Percentiles rank a stretch among this genome's conserved stretches.
phyloP scores from a whole-genome alignment of 805 yeast species.

The Debaryomyces hansenii region DNA sequence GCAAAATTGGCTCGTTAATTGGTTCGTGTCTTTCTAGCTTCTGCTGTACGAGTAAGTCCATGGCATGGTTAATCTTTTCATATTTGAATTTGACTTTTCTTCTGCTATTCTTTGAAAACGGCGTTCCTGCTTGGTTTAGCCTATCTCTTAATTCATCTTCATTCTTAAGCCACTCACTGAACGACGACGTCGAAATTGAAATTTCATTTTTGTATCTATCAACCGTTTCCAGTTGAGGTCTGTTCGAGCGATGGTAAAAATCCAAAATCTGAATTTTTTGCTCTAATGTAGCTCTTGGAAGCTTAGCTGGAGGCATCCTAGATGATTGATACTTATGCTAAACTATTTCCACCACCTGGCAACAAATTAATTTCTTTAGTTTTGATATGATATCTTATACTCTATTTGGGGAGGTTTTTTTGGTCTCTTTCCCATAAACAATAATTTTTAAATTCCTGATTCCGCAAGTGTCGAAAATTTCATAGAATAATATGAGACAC shows the following conservation, averaged over 20 bases:
- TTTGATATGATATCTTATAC: neutral
- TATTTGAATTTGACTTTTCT: conserved; percentile 55
- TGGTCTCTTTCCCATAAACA: neutral
- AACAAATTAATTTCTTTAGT: neutral
- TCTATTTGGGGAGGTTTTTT: neutral
- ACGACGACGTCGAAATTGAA: conserved; percentile 58
- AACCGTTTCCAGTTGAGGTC: conserved; percentile 60
- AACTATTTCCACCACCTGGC: neutral
- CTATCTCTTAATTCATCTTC: conserved; percentile 51
- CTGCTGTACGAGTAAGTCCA: conserved; percentile 53
- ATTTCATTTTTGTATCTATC: conserved; percentile 49
- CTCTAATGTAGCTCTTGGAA: conserved; percentile 57
- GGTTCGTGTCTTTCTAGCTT: conserved; percentile 44
- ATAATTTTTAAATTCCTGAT: conserved; percentile 7
- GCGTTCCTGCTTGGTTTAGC: conserved; percentile 34
- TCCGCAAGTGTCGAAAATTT: conserved; percentile 9
- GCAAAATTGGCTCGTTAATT: conserved; percentile 53
- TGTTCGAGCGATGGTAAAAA: conserved; percentile 44
- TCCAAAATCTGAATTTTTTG: conserved; percentile 58
- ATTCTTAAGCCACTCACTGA: conserved; percentile 61
- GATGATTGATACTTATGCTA: neutral
- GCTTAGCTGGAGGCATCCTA: conserved; percentile 16
- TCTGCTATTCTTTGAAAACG: conserved; percentile 34
- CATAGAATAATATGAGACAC: neutral
- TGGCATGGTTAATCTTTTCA: conserved; percentile 56